Conservation (phyloP, 176 grass and related monocot genomes). For the Lolium multiflorum region DNA sequence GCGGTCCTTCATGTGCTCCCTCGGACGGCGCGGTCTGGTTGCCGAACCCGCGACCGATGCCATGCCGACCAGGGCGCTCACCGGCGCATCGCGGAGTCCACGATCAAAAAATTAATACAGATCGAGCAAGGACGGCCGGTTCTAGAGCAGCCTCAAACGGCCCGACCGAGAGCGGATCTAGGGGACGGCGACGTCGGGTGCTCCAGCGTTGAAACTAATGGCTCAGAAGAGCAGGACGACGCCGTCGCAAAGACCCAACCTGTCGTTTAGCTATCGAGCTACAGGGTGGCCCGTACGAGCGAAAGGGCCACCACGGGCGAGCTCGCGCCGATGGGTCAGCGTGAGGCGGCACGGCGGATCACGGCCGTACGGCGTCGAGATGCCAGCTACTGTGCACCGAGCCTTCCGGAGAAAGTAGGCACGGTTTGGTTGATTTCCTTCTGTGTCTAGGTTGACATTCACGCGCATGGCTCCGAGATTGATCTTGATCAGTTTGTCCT, state of each 20-base stretch:
- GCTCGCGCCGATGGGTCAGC: neutral
- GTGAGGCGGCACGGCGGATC: slow-evolving; percentile 29
- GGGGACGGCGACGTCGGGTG: slow-evolving; percentile 36
- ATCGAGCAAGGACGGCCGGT: slow-evolving; percentile 15
- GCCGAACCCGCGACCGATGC: slow-evolving; percentile 18
- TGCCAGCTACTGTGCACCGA: slow-evolving; percentile 42
- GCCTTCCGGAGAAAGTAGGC: slow-evolving; percentile 48
- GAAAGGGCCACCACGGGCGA: slow-evolving; percentile 26
- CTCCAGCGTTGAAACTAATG: neutral
- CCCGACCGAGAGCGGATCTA: slow-evolving; percentile 37
- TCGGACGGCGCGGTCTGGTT: neutral
- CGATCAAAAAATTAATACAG: neutral
- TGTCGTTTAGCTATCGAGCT: neutral
- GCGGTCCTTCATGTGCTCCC: slow-evolving; percentile 49
- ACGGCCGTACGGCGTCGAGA: slow-evolving; percentile 15
- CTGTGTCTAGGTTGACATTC: neutral
- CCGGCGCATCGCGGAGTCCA: slow-evolving; percentile 4
- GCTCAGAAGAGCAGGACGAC: neutral
- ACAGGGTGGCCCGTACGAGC: slow-evolving; percentile 6
- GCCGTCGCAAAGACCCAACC: neutral
- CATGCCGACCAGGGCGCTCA: slow-evolving; percentile 46
- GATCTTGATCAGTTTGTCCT: slow-evolving; percentile 32
- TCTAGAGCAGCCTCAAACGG: slow-evolving; percentile 46
- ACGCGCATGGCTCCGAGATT: slow-evolving; percentile 29
- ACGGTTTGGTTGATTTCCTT: neutral